These are phyloP conservation scores for Naegleria fowleri DNA, from an alignment of 208 protist species.

Conservation along the genomic window DNA sequence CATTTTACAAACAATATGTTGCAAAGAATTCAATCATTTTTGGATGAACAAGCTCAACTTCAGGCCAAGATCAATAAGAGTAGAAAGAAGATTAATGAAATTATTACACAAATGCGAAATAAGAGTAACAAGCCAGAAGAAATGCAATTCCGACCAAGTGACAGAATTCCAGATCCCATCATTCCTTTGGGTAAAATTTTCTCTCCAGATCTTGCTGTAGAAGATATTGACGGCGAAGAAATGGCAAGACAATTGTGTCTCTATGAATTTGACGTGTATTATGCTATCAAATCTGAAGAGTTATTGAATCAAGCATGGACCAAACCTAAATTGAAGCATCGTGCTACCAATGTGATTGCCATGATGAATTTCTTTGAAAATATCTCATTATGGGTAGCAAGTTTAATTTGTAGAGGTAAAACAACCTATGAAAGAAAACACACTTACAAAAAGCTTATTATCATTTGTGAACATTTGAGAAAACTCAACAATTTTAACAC, in stretches of 20 bases:
- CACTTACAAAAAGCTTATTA: not conserved
- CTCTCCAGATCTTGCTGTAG: not conserved
- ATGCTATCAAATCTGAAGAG: conserved; percentile 24
- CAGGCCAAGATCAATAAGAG: not conserved
- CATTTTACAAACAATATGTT: not conserved
- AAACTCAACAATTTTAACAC: conserved; percentile 37
- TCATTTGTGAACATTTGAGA: conserved; percentile 21
- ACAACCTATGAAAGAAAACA: not conserved
- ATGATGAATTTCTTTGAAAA: conserved; percentile 24
- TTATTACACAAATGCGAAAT: not conserved
- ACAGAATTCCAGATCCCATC: not conserved
- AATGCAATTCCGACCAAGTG: not conserved
- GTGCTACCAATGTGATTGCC: conserved; percentile 16
- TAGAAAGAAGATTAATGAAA: not conserved
- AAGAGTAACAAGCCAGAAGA: not conserved
- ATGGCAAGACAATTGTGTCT: conserved; percentile 24
- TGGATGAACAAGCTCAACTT: not conserved
- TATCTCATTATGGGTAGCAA: not conserved
- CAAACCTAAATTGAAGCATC: not conserved
- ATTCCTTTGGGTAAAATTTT: not conserved
- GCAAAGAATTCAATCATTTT: not conserved
- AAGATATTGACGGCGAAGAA: conserved; percentile 24
- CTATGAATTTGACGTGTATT: conserved; percentile 15
- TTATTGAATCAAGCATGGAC: conserved; percentile 35
- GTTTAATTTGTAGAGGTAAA: not conserved